Conservation (phyloP, 345 rosid species). For the Barbarea vulgaris region DNA sequence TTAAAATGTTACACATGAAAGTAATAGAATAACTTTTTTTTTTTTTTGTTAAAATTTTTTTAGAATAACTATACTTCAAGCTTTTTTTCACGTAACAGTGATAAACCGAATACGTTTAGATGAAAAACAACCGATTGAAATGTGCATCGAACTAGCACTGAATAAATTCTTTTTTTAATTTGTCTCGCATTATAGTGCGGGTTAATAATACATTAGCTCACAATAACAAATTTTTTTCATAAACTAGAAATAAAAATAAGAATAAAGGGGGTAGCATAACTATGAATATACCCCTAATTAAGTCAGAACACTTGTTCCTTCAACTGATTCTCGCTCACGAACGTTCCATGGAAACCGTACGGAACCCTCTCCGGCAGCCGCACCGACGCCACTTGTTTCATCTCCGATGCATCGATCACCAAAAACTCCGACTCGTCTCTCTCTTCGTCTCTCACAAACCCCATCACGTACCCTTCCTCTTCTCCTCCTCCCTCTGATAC, state of each 20-base stretch:
- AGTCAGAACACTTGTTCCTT: constrained; percentile 44
- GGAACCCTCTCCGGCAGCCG: constrained; percentile 67
- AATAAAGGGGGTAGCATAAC: background rate
- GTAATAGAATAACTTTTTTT: too few species aligned
- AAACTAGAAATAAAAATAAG: too few species aligned
- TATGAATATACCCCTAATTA: background rate
- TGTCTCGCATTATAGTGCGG: too few species aligned
- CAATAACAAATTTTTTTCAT: too few species aligned
- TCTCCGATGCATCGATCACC: constrained; percentile 49
- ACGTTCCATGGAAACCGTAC: constrained; percentile 78
- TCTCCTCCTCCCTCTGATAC: constrained; percentile 44
- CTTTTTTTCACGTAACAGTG: background rate
- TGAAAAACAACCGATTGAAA: too few species aligned
- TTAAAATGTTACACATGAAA: background rate
- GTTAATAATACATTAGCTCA: too few species aligned
- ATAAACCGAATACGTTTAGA: background rate
- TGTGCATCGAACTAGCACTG: too few species aligned
- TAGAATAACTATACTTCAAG: too few species aligned
- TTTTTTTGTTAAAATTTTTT: too few species aligned
- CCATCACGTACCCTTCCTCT: constrained; percentile 59
- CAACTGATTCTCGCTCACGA: constrained; percentile 51
- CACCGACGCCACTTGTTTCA: constrained; percentile 60
- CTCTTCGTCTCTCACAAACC: constrained; percentile 63
- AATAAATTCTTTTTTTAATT: too few species aligned
- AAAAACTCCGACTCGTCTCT: constrained; percentile 57